A percentile compares a stretch with the other conserved stretches of the same genome.
These are phyloP conservation scores for Bipolaris cookei DNA, from an alignment of 2,329 filamentous ascomycete genomes.

Conservation along the genomic window DNA sequence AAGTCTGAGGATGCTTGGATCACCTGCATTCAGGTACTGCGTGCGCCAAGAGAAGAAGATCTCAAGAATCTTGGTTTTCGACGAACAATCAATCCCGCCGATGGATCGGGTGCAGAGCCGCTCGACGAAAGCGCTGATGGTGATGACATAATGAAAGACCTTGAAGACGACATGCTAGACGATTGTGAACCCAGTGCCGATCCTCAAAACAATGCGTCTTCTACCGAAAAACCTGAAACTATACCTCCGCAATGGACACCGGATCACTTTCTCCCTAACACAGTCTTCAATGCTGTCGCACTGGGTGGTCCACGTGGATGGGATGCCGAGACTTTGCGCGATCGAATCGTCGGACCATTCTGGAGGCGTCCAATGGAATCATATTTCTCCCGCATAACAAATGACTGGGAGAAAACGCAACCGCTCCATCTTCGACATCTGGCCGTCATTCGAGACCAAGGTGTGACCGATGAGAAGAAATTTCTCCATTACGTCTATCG, in stretches of 20 bases:
- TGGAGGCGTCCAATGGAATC: conserved; percentile 63
- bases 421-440: conserved; percentile 63
- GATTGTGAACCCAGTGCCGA: conserved; percentile 27
- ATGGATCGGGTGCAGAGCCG: conserved; percentile 26
- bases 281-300: conserved; percentile 58
- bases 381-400: conserved; percentile 59
- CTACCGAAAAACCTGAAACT: conserved; percentile 35
- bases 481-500: conserved; percentile 62
- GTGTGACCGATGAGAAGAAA: conserved; percentile 53
- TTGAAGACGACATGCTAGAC: conserved; percentile 41
- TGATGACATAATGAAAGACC: conserved; percentile 39
- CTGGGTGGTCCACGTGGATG: conserved; percentile 57
- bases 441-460: conserved; percentile 62
- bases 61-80: conserved; percentile 42
- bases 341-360: conserved; percentile 56
- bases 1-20: conserved; percentile 37
- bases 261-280: conserved; percentile 59
- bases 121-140: conserved; percentile 42
- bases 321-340: conserved; percentile 53
- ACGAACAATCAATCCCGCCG: conserved; percentile 20
- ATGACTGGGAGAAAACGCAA: conserved; percentile 65
- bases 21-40: conserved; percentile 51
- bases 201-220: conserved; percentile 18
- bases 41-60: conserved; percentile 46
- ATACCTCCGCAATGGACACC: conserved; percentile 62